Conservation (phyloP, 768 basidiomycete species). For the Coprinopsis sp. region DNA sequence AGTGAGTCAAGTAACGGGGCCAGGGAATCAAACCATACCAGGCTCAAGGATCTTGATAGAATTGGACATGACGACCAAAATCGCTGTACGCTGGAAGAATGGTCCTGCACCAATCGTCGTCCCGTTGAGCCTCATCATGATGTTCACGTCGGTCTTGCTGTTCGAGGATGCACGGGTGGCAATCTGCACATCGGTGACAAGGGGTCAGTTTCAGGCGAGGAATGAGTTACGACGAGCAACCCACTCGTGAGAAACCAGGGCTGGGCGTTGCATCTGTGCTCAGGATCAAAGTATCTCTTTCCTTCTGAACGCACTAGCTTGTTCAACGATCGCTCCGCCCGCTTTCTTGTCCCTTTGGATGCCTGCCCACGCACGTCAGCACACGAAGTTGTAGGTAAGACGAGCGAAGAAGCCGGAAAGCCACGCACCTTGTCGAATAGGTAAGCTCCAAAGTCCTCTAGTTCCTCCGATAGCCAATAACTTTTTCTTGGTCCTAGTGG, state of each 20-base stretch:
- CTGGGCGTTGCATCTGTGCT: constrained; percentile 84
- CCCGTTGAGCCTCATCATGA: constrained; percentile 70
- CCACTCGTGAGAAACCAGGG: constrained; percentile 75
- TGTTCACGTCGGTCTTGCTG: constrained; percentile 54
- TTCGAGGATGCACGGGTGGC: constrained; percentile 43
- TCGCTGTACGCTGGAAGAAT: constrained; percentile 82
- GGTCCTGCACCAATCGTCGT: constrained; percentile 79
- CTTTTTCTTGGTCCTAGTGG: constrained; percentile 68
- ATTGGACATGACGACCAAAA: constrained; percentile 82
- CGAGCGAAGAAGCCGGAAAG: neutral
- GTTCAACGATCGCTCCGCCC: constrained; percentile 57
- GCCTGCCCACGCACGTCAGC: too few species aligned
- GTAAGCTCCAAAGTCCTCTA: constrained; percentile 79
- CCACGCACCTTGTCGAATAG: constrained; percentile 55
- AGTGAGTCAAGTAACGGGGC: neutral
- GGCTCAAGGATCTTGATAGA: constrained; percentile 79
- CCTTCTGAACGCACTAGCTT: constrained; percentile 45
- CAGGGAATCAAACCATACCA: constrained; percentile 39
- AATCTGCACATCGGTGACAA: too few species aligned
- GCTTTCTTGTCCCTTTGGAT: constrained; percentile 25
- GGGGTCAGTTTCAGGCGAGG: constrained; percentile 2
- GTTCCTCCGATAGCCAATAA: constrained; percentile 75
- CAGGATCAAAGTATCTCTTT: constrained; percentile 72
- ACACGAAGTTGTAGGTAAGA: neutral
- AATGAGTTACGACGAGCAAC: constrained; percentile 18